Evolutionary conservation across 768 basidiomycete genomes (phyloP), one percentile per base, ranked within the genome.

Genomic region (Leccinellum rugosiceps): DNA sequence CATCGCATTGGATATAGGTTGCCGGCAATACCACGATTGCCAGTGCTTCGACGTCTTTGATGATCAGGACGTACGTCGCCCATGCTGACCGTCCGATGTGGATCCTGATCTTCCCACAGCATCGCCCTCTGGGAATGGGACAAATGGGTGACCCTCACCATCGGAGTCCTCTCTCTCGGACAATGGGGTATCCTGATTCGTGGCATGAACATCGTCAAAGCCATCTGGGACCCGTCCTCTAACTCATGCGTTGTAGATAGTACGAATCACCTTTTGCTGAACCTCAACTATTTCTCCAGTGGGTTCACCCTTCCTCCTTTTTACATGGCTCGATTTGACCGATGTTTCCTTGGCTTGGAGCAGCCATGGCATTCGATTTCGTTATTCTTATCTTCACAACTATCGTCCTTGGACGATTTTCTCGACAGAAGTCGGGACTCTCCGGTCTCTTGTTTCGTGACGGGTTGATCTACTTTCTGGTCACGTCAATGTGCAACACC

Each of bases 381-480:
- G 70, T 80, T 38, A 84, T 88, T 58, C 73, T 87, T 23, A 62
- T 77, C 13, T 79, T 83, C 60, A 86, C 84, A 1, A 75, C 81
- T 11, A 60, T 82, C 25, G 81, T 83, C 1, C 75, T 88, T 28
- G 74, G 79, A 46, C 75, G 75, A 58, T 65, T 59, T 52, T 64
- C 63, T 25, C 76, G 78, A 41, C 81, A 80, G 62, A 85, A 82
- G 4, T 82, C 78, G 58, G 65, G 65, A 30, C 76, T 90, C n/a
- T 87, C 86, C 79, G 78, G 80, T 62, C 70, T 90, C 48, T 80
- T 90, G 51, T 87, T 88, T 72, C 77, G 80, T n/a, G 87, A 89
- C 63, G 88, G 88, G 19, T 73, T 90, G 46, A 81, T 87, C 6
- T 88, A 84, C 66, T 88, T 88, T 64, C 57, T 87, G 26, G 74